Percentiles rank a stretch among this genome's conserved stretches.
phyloP scores from a whole-genome alignment of 2,329 filamentous ascomycete species.

The Corynespora cassiicola region DNA sequence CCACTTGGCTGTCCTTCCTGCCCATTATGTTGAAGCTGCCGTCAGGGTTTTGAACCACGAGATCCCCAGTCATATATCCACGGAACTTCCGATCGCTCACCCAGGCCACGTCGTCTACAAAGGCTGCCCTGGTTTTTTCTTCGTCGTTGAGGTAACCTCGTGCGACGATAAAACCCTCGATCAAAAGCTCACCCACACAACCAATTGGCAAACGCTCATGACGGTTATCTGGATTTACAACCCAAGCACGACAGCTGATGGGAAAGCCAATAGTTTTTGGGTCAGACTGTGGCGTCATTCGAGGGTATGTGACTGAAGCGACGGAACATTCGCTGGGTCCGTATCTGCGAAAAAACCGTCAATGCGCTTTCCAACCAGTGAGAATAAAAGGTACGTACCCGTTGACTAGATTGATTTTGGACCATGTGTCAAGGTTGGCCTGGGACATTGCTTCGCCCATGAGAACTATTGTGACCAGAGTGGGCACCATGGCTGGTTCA shows the following conservation, averaged over 20 bases:
- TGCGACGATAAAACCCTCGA: slow-evolving; percentile 59
- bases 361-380: not conserved
- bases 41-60: slow-evolving; percentile 27
- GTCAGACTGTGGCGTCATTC: slow-evolving; percentile 15
- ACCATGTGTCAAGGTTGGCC: slow-evolving; percentile 27
- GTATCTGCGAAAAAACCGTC: slow-evolving; percentile 14
- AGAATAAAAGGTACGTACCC: slow-evolving; percentile 14
- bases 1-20: slow-evolving; percentile 34
- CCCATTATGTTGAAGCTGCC: slow-evolving; percentile 28
- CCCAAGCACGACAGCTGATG: slow-evolving; percentile 35
- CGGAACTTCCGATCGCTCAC: slow-evolving; percentile 13
- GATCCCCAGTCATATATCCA: slow-evolving; percentile 31
- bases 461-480: slow-evolving; percentile 47
- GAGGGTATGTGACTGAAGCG: slow-evolving; percentile 11
- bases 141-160: slow-evolving; percentile 31
- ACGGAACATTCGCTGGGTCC: slow-evolving; percentile 34
- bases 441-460: slow-evolving; percentile 37
- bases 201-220: slow-evolving; percentile 39
- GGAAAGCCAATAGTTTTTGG: slow-evolving; percentile 31
- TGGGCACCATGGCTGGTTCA: slow-evolving; percentile 38
- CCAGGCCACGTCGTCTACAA: slow-evolving; percentile 26
- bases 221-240: slow-evolving; percentile 43
- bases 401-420: slow-evolving; percentile 26
- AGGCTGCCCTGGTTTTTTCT: slow-evolving; percentile 26
- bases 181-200: slow-evolving; percentile 56